These are phyloP conservation scores for Coleophoma cylindrospora DNA, from an alignment of 2,329 filamentous ascomycete species.

Conservation along the genomic window DNA sequence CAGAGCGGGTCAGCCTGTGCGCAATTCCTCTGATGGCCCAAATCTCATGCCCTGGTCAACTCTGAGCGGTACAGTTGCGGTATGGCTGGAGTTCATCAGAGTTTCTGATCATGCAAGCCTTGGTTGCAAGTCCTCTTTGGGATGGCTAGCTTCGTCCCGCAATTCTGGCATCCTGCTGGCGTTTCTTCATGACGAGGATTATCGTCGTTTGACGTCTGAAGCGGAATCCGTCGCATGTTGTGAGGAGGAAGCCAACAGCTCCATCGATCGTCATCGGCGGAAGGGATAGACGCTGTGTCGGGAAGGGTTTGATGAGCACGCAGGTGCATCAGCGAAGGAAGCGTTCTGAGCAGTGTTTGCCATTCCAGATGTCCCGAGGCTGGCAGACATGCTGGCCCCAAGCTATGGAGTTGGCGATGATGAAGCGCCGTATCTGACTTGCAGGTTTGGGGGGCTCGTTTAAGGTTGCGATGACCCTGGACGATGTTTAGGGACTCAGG, in stretches of 20 bases:
- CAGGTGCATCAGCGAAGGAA: neutral
- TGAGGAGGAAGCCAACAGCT: too few relatives aligned
- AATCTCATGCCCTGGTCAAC: slow-evolving; percentile 6
- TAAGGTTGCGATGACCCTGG: neutral
- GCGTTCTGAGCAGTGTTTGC: neutral
- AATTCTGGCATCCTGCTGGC: slow-evolving; percentile 23
- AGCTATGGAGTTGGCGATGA: neutral
- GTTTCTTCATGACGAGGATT: slow-evolving; percentile 23
- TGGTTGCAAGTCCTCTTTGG: slow-evolving; percentile 23
- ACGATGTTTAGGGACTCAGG: neutral
- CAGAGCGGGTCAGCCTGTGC: slow-evolving; percentile 19
- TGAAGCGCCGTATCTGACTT: neutral
- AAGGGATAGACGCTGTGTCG: neutral
- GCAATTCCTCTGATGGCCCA: slow-evolving; percentile 16
- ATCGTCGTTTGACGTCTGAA: slow-evolving; percentile 18
- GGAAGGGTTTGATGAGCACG: neutral
- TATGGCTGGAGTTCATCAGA: slow-evolving; percentile 20
- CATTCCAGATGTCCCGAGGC: neutral
- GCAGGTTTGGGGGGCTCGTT: neutral
- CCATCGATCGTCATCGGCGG: neutral
- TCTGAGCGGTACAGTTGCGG: slow-evolving; percentile 9
- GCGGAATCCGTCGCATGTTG: slow-evolving; percentile 1
- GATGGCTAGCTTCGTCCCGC: slow-evolving; percentile 19
- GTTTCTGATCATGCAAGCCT: slow-evolving; percentile 29
- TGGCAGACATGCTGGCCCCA: too few relatives aligned